Evolutionary conservation across 345 rosid species (phyloP), one percentile per base, ranked within the genome.

Genomic region (Reutealis trisperma): DNA sequence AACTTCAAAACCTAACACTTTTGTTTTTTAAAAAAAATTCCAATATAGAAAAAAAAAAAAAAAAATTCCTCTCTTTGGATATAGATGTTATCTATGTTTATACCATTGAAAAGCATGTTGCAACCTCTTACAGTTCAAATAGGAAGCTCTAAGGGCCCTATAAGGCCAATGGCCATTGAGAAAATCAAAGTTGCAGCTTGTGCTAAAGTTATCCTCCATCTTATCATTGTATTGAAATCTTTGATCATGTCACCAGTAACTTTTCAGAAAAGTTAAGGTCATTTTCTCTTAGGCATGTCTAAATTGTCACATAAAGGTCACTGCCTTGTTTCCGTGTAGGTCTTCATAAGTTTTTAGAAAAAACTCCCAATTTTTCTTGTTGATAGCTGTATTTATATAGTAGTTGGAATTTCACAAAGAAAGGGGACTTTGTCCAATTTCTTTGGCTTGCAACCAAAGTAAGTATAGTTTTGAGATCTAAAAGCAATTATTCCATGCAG

Each of bases 51-150:
- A 47, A 8, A 52, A 52, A 14, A 15, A 14, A 15, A 54, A 18
- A 51, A 51, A 7, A 51, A 7, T 4, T 5, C 16, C 6, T 54
- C 59, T 16, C 1, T 18, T 16, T 5, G 21, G n/a, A 4, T 54
- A 21, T 65, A 37, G 58, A 66, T 45, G 55, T 72, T 54, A 55
- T 58, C 66, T 13, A 32, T 74, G 44, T 63, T 63, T 55, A 16
- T 49, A 32, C 16, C 63, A 52, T 71, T 49, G 71, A 71, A 66
- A 67, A 47, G 67, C 59, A 71, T 22, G 70, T 63, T 24, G 37
- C 75, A 77, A 62, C 68, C 24, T 76, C 73, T 41, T 7, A 21
- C 32, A 52, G 7, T 59, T 61, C 75, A 49, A 24, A 63, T 27
- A 5, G 27, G 68, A 65, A 58, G 2, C 66, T 44, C 37, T 18